These are phyloP conservation scores for Arxiozyma telluris DNA, from an alignment of 1,139 yeast species.

Conservation along the genomic window DNA sequence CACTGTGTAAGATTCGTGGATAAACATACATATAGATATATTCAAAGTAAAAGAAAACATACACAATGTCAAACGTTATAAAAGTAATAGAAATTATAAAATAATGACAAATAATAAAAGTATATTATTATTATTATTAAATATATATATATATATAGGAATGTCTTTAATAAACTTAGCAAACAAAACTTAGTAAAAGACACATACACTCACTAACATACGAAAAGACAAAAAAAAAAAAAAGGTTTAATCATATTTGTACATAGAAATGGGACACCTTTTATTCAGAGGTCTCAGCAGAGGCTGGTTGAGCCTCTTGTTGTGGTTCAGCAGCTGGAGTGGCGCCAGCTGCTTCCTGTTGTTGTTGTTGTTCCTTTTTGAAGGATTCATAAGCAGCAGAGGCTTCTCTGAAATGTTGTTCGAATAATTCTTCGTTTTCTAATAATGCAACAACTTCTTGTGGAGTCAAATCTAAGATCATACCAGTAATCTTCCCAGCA, in stretches of 20 bases:
- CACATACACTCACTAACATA: neutral
- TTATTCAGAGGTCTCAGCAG: conserved; percentile 3
- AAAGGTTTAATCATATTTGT: neutral
- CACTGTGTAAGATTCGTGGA: no score
- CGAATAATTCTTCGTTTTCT: conserved; percentile 84
- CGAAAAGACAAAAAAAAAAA: neutral
- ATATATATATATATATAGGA: neutral
- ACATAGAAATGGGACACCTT: neutral
- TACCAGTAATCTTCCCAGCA: conserved; percentile 98
- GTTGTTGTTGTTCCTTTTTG: conserved; percentile 38
- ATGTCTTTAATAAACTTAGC: neutral
- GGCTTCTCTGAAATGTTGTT: conserved; percentile 91
- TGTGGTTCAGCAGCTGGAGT: conserved; percentile 2
- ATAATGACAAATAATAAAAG: neutral
- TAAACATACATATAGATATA: no score
- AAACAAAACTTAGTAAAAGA: neutral
- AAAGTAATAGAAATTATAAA: no score
- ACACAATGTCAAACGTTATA: neutral
- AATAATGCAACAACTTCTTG: conserved; percentile 81
- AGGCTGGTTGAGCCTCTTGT: neutral
- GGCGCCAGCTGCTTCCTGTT: conserved; percentile 8
- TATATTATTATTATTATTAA: no score
- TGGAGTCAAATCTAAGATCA: conserved; percentile 94
- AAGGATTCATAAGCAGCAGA: conserved; percentile 84
- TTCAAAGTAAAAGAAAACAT: neutral